Evolutionary conservation across 768 basidiomycete genomes (phyloP).

Genomic region (Leucogyrophana mollusca): DNA sequence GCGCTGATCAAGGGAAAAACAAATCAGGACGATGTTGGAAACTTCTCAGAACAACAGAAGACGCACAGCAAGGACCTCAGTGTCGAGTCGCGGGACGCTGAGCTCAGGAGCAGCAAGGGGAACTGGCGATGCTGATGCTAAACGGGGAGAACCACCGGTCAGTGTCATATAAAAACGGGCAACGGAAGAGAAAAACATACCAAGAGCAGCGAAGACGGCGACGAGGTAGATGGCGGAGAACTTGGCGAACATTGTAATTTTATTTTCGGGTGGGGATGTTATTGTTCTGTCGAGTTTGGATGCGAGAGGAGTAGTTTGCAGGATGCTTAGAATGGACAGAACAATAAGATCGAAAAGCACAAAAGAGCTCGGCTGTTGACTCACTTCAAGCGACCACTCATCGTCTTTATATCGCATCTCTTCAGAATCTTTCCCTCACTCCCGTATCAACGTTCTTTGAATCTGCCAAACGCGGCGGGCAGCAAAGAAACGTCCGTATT

Average conservation of each 20-base stretch:
- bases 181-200: conserved; percentile 13
- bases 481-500: conserved; percentile 16
- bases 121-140: conserved; percentile 27
- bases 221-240: conserved; percentile 28
- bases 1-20: conserved; percentile 4
- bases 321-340: conserved; percentile 13
- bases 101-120: conserved; percentile 15
- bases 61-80: conserved; percentile 19
- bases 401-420: conserved; percentile 24
- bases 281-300: conserved; percentile 22
- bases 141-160: background rate
- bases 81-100: background rate
- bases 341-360: conserved; percentile 30
- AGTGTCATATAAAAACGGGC: background rate
- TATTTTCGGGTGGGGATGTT: conserved; percentile 12
- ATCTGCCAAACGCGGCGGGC: conserved; percentile 24
- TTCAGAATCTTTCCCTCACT: background rate
- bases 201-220: conserved; percentile 20
- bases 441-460: conserved; percentile 16
- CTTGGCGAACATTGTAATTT: conserved; percentile 23
- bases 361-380: conserved; percentile 12
- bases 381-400: conserved; percentile 1
- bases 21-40: background rate
- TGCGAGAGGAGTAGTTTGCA: conserved; percentile 3
- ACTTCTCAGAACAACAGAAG: no score